Evolutionary conservation across 345 rosid species (phyloP), one percentile per base, ranked within the genome.

Genomic region (Corchorus capsularis): DNA sequence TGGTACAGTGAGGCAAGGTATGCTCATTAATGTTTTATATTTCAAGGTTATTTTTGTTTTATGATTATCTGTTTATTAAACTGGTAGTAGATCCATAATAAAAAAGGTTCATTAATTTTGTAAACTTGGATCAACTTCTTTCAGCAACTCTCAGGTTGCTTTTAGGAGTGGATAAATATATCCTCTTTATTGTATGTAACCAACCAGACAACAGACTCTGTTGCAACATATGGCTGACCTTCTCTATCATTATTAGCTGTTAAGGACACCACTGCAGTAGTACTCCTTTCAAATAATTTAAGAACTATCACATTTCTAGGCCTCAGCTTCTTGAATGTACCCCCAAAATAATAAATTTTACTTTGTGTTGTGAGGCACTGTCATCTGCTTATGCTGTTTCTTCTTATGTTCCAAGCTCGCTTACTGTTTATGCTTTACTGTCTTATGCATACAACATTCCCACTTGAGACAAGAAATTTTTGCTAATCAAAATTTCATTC

Each of bases 1-100:
- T 77, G 78, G 76, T 56, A 80, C 66, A 73, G 92, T 95, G 69
- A 92, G 89, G 86, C 96, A 83, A 90, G 98, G 99, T 95, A 89
- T 61, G 75, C 73, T 77, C 63, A 66, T 77, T 77, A 69, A 69
- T 72, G 73, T 74, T 50, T 27, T 49, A 27, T 34, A 32, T 32
- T 69, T 70, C 20, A 60, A 45, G 41, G 34, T 72, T 12, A 37
- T 59, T 39, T 9, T 35, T 72, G 35, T 69, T 59, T 37, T 22
- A 60, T 62, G 43, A 11, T 64, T 46, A 0, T 47, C 0, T 75
- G 53, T 49, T 70, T 62, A 43, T 54, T 75, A 22, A 69, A 35
- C 52, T 50, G 46, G 60, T 50, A 69, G 59, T 69, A 52, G 59
- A 50, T 52, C 39, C 59, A 52, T 69, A 17, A 69, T 11, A 15